Conservation (phyloP, 768 basidiomycete genomes). For the Suillus discolor region DNA sequence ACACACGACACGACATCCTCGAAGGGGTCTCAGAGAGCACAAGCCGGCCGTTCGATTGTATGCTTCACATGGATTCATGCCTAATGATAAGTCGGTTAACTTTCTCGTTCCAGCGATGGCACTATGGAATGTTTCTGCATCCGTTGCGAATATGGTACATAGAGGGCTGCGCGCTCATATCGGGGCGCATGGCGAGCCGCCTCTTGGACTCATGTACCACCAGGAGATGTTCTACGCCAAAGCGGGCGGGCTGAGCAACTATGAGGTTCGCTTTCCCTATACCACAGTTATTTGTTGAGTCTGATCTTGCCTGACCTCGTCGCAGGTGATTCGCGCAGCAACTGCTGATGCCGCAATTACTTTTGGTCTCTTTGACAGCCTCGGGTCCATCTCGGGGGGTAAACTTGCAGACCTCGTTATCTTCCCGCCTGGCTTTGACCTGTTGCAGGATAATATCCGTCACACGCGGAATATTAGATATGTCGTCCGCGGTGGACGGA, state of each 20-base stretch:
- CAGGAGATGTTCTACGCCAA: slow-evolving; percentile 70
- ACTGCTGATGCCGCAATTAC: slow-evolving; percentile 67
- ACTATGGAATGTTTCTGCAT: slow-evolving; percentile 68
- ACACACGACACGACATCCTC: slow-evolving; percentile 65
- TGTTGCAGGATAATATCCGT: slow-evolving; percentile 54
- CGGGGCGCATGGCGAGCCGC: slow-evolving; percentile 76
- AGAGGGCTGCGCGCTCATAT: slow-evolving; percentile 65
- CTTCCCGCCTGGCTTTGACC: slow-evolving; percentile 61
- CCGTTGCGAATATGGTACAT: slow-evolving; percentile 68
- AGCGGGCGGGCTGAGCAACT: slow-evolving; percentile 67
- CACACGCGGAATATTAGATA: slow-evolving; percentile 52
- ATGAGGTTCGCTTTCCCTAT: slow-evolving; percentile 49
- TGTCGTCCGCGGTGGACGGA: slow-evolving; percentile 67
- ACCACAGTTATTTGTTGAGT: not conserved
- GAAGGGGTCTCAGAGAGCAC: slow-evolving; percentile 63
- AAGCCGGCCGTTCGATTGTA: slow-evolving; percentile 60
- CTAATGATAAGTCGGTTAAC: not conserved
- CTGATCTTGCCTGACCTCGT: not conserved
- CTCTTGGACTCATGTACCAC: slow-evolving; percentile 76
- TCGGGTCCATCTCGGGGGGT: slow-evolving; percentile 64
- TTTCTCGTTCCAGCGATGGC: slow-evolving; percentile 49
- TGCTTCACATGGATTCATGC: slow-evolving; percentile 18
- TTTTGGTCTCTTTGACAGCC: slow-evolving; percentile 59
- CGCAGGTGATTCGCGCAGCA: slow-evolving; percentile 66
- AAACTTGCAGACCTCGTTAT: slow-evolving; percentile 75